phyloP scores from a whole-genome alignment of 2,329 filamentous ascomycete species.

The Tympanopsis confertula region DNA sequence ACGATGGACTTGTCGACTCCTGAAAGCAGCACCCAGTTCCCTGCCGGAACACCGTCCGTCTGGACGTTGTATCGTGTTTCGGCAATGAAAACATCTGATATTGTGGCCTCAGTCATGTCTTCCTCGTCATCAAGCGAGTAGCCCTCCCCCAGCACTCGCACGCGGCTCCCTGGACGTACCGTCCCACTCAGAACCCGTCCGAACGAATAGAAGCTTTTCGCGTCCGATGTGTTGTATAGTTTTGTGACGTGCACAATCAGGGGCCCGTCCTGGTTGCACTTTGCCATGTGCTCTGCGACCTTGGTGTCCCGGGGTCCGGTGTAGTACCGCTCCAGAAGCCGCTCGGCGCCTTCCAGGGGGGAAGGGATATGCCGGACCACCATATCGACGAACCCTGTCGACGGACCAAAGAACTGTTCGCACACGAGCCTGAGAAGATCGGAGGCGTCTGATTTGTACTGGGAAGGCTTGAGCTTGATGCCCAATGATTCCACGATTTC shows the following conservation, averaged over 20 bases:
- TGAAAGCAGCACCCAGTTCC: slow-evolving; percentile 81
- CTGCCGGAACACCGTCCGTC: slow-evolving; percentile 82
- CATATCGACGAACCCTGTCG: slow-evolving; percentile 95
- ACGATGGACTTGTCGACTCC: slow-evolving; percentile 97
- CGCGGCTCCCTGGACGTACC: slow-evolving; percentile 67
- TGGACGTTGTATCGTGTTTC: slow-evolving; percentile 89
- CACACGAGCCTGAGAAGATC: slow-evolving; percentile 81
- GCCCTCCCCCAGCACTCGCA: slow-evolving; percentile 85
- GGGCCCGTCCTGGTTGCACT: slow-evolving; percentile 80
- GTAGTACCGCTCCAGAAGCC: slow-evolving; percentile 75
- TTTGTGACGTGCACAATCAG: slow-evolving; percentile 89
- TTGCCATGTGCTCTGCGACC: slow-evolving; percentile 66
- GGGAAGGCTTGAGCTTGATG: slow-evolving; percentile 80
- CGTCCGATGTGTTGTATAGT: slow-evolving; percentile 79
- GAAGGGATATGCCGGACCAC: slow-evolving; percentile 80
- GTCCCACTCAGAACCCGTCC: slow-evolving; percentile 89
- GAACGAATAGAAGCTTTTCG: slow-evolving; percentile 81
- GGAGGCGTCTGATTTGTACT: slow-evolving; percentile 82
- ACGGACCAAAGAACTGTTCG: slow-evolving; percentile 87
- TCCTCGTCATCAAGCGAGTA: slow-evolving; percentile 97
- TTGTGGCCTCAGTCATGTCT: slow-evolving; percentile 81
- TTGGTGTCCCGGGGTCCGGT: slow-evolving; percentile 79
- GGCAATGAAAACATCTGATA: slow-evolving; percentile 77
- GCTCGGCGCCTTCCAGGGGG: slow-evolving; percentile 64
- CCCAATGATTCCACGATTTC: slow-evolving; percentile 67